Conservation (phyloP, 1,284 basidiomycete genomes). For the Ustilago lituana region DNA sequence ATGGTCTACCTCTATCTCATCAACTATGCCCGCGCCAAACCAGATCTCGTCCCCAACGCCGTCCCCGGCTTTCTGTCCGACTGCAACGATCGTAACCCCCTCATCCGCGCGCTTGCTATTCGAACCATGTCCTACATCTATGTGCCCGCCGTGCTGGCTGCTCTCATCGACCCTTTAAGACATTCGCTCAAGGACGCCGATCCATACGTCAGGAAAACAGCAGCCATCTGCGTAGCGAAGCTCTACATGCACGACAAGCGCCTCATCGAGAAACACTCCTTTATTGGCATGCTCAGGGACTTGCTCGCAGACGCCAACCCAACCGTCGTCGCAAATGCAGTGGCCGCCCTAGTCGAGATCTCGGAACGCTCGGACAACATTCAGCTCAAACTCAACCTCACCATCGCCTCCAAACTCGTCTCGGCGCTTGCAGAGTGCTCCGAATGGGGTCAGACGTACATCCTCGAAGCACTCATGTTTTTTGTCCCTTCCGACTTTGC, state of each 20-base stretch:
- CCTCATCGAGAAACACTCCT: constrained; percentile 82
- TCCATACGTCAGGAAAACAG: constrained; percentile 95
- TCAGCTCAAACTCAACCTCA: constrained; percentile 80
- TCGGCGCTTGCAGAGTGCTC: constrained; percentile 87
- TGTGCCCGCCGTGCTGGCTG: constrained; percentile 73
- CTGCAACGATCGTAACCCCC: constrained; percentile 88
- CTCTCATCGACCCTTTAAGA: constrained; percentile 82
- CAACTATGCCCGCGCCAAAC: constrained; percentile 87
- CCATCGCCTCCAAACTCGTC: constrained; percentile 83
- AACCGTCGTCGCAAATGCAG: constrained; percentile 92
- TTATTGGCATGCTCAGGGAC: constrained; percentile 85
- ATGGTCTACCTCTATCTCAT: constrained; percentile 79
- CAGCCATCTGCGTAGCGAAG: constrained; percentile 90
- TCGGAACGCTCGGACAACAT: constrained; percentile 89
- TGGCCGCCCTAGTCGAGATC: constrained; percentile 90
- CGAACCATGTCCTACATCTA: constrained; percentile 93
- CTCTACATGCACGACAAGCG: constrained; percentile 85
- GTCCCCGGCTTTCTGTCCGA: constrained; percentile 91
- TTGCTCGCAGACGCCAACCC: constrained; percentile 91
- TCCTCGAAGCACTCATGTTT: constrained; percentile 90
- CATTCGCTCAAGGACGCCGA: constrained; percentile 88
- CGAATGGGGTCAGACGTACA: constrained; percentile 99
- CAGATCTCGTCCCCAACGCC: constrained; percentile 86
- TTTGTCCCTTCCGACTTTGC: constrained; percentile 87
- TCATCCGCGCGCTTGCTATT: constrained; percentile 89